These are phyloP conservation scores for Lactarius deliciosus DNA, from an alignment of 768 basidiomycete genomes.

Conservation along the genomic window DNA sequence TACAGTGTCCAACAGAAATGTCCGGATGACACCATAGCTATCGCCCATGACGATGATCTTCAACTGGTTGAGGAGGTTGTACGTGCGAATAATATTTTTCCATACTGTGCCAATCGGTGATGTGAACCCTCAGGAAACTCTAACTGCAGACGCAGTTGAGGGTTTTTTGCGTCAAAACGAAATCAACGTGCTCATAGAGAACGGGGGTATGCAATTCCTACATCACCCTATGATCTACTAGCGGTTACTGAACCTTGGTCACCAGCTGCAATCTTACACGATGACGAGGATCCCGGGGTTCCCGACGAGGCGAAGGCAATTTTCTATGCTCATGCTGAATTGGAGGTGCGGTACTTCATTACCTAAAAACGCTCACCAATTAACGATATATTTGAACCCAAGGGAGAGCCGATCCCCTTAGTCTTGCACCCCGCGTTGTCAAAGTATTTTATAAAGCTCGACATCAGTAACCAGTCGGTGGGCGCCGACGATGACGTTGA, in stretches of 20 bases:
- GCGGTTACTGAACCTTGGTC: not conserved
- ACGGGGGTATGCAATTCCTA: slow-evolving; percentile 12
- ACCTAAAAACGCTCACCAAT: not conserved
- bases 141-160: slow-evolving; percentile 20
- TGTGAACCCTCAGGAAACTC: slow-evolving; percentile 8
- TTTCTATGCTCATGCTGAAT: slow-evolving; percentile 21
- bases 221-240: no score
- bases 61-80: slow-evolving; percentile 18
- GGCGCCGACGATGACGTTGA: slow-evolving; percentile 1
- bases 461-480: slow-evolving; percentile 9
- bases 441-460: slow-evolving; percentile 21
- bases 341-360: not conserved
- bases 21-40: slow-evolving; percentile 7
- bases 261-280: slow-evolving; percentile 15
- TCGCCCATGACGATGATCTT: slow-evolving; percentile 24
- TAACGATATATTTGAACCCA: not conserved
- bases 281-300: slow-evolving; percentile 9
- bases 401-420: slow-evolving; percentile 22
- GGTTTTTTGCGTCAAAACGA: slow-evolving; percentile 19
- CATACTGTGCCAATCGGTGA: not conserved
- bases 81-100: not conserved
- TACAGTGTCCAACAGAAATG: slow-evolving; percentile 14
- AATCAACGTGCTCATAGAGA: slow-evolving; percentile 12
- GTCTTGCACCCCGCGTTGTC: slow-evolving; percentile 18
- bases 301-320: slow-evolving; percentile 10